These are phyloP conservation scores for Inga oerstediana DNA, from an alignment of 306 rosid species.

Conservation along the genomic window DNA sequence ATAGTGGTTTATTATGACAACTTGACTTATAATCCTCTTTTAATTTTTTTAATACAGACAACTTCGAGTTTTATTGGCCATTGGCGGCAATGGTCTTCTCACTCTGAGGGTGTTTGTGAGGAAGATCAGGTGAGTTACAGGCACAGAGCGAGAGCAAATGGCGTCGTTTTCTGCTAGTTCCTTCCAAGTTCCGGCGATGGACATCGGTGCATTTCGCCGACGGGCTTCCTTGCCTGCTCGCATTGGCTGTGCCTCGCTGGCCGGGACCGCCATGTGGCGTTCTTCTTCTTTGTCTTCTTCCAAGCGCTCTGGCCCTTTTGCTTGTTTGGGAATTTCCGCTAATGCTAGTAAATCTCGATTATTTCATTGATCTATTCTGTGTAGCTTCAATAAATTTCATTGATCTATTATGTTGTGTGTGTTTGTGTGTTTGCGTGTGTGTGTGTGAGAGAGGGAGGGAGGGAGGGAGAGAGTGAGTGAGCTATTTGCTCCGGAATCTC, in stretches of 20 bases:
- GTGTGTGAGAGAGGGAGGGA: no score
- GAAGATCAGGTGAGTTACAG: background rate
- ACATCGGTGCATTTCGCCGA: slow-evolving; percentile 39
- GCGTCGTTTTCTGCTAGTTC: slow-evolving; percentile 72
- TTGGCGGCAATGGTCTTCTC: background rate
- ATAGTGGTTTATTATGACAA: background rate
- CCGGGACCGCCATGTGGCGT: slow-evolving; percentile 61
- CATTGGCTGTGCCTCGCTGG: slow-evolving; percentile 60
- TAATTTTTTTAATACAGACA: background rate
- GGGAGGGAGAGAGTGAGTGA: background rate
- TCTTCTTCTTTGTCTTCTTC: slow-evolving; percentile 34
- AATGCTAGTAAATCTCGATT: slow-evolving; percentile 47
- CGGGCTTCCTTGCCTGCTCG: slow-evolving; percentile 58
- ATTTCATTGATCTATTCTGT: background rate
- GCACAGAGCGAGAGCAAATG: slow-evolving; percentile 41
- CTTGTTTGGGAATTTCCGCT: slow-evolving; percentile 68
- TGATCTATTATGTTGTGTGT: background rate
- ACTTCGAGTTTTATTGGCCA: no score
- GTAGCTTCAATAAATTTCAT: background rate
- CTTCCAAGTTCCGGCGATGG: slow-evolving; percentile 59
- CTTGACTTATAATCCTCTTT: background rate
- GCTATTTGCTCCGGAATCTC: background rate
- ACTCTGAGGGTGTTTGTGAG: background rate
- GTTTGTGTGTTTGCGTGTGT: no score
- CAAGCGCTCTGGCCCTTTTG: slow-evolving; percentile 63